Percentiles rank a stretch among this genome's conserved stretches.
These are phyloP conservation scores for Penicillium simplicissimum DNA, from an alignment of 495 filamentous ascomycete genomes.

Conservation along the genomic window DNA sequence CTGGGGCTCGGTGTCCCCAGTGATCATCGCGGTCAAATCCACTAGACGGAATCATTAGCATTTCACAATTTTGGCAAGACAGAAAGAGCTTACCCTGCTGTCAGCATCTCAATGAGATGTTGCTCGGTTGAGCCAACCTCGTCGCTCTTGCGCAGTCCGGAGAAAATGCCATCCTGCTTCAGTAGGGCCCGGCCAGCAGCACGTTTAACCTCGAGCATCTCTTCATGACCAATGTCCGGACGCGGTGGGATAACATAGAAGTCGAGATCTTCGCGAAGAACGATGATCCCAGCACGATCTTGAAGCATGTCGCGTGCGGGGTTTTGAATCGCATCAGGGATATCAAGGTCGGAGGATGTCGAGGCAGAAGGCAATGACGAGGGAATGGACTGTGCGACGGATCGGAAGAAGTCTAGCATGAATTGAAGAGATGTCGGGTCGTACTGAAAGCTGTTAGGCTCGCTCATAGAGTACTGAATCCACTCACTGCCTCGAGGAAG, in stretches of 20 bases:
- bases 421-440: conserved; percentile 95
- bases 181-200: conserved; percentile 85
- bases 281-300: conserved; percentile 95
- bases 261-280: conserved; percentile 92
- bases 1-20: conserved; percentile 94
- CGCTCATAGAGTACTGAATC: conserved; percentile 30
- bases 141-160: conserved; percentile 88
- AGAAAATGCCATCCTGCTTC: conserved; percentile 94
- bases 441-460: conserved; percentile 75
- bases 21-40: conserved; percentile 94
- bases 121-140: conserved; percentile 96
- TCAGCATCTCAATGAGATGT: conserved; percentile 99
- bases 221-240: conserved; percentile 76
- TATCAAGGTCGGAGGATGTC: conserved; percentile 60
- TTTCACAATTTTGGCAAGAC: neutral
- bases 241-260: conserved; percentile 96
- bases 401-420: conserved; percentile 99
- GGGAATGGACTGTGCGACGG: conserved; percentile 91
- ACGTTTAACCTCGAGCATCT: conserved; percentile 97
- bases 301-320: conserved; percentile 75
- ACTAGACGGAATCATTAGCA: conserved; percentile 45
- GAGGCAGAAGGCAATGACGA: conserved; percentile 62
- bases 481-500: neutral
- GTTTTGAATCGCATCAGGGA: conserved; percentile 68
- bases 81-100: conserved; percentile 73